Base-by-base conservation (phyloP, 768 basidiomycete species). In the Leucosporidium yakuticum region DNA sequence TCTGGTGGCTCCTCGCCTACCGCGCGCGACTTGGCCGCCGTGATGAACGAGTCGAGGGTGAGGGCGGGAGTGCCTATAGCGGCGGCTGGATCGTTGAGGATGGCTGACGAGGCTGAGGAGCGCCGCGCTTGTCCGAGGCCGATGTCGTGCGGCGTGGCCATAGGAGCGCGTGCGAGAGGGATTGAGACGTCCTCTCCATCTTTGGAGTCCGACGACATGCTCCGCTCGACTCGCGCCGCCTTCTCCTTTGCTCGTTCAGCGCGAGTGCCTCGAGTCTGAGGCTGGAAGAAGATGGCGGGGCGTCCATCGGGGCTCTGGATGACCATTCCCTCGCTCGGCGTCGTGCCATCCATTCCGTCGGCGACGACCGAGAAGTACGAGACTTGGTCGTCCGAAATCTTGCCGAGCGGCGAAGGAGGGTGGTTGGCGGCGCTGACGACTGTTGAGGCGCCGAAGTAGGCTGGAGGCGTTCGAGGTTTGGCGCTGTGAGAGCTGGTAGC, bases 281-380 rank as follows among this genome's bases (percentile, higher is more conserved):
- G 95, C 69, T 93, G 89, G 79, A 98, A 99, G 81, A 93, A 90
- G 65, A 99, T 94, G 17, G 93, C 95, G n/a, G 90, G 84, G 73
- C 91, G 87, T 0, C 95, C 95, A 77, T 95, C 92, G 2, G 92
- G 91, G 75, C 88, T 90, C 73, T 94, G 90, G 48, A 98, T 88
- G 60, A 97, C 84, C 11, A 95, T 83, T 0, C 94, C 94, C 17
- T 90, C 89, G 8, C 89, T 87, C 6, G 89, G 87, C 0, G 89
- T 87, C 4, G 84, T 81, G 4, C 89, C 89, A 69, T 85, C 63
- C 48, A 72, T 59, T 36, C 62, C 65, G 21, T 69, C 68, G n/a
- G 68, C 62, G 55, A 72, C 71, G 36, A 58, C 32, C 29, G 67
- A 57, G 56, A 72, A 72, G 62, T 72, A 72, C 58, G 71, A 72